A percentile compares a stretch with the other conserved stretches of the same genome.
phyloP scores from a whole-genome alignment of 2,329 filamentous ascomycete species.

The Chalaropsis thielavioides region DNA sequence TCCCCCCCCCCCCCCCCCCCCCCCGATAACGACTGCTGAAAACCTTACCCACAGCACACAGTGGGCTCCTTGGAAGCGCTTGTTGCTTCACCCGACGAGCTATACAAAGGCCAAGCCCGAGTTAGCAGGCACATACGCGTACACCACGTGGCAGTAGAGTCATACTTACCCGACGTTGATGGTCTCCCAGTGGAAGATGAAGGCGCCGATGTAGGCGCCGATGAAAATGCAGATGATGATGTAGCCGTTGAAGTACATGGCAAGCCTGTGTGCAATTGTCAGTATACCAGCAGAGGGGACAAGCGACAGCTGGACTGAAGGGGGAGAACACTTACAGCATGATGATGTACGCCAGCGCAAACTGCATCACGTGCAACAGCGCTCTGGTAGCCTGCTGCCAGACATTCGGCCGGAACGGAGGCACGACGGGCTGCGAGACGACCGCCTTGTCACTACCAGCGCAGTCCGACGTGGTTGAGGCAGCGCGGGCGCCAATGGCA shows the following conservation, averaged over 20 bases:
- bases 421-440: constrained; percentile 19
- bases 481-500: constrained; percentile 17
- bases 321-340: constrained; percentile 47
- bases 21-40: too few relatives aligned
- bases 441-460: constrained; percentile 13
- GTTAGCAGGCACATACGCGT: background rate
- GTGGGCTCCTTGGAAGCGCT: constrained; percentile 28
- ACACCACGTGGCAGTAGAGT: too few relatives aligned
- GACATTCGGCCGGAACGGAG: constrained; percentile 40
- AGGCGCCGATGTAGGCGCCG: constrained; percentile 57
- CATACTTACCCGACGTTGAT: constrained; percentile 25
- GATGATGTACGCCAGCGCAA: constrained; percentile 62
- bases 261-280: constrained; percentile 24
- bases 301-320: background rate
- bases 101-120: background rate
- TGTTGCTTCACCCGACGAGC: constrained; percentile 20
- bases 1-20: too few relatives aligned
- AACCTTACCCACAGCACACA: constrained; percentile 30
- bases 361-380: constrained; percentile 53
- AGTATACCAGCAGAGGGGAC: background rate
- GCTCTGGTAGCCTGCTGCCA: constrained; percentile 54
- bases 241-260: constrained; percentile 54
- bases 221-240: constrained; percentile 71
- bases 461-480: constrained; percentile 13
- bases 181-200: constrained; percentile 59